Evolutionary conservation across 768 basidiomycete species (phyloP), one percentile per base, ranked within the genome.

Genomic region (Lentinula sp.): DNA sequence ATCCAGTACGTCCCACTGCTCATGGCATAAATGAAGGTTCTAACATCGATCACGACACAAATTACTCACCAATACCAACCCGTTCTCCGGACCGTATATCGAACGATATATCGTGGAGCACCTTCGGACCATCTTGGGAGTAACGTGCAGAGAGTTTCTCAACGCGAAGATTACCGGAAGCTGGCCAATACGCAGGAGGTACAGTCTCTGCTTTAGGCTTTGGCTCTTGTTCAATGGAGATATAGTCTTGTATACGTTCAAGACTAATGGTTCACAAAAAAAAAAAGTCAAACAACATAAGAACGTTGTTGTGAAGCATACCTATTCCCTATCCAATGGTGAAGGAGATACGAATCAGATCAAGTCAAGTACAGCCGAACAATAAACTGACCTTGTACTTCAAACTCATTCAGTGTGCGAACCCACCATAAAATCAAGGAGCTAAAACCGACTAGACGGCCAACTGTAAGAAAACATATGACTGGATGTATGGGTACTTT

Each of bases 141-240:
- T 85, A 85, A 13, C 76, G 69, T 33, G 84, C 83, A n/a, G 75
- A 76, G 7, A 85, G 70, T 13, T 79, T 78, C 57, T 85, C 79
- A 5, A 83, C 78, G 4, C 72, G 68, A 35, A 86, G 72, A 18
- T 76, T 70, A 2, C 85, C 85, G 10, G 79, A 80, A 6, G 82
- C 72, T 1, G 85, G 84, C 84, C 85, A 86, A 51, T 81, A 76
- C 0, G 85, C 84, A 0, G 85, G 83, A 5, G 84, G 85, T 45
- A 70, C 70, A 52, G 77, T 79, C 6, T 64, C 63, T 16, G 69
- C 59, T 0, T 72, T 71, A 0, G 74, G 64, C 43, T 66, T 61
- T 4, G 75, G 72, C 64, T 82, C 79, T 43, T 76, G 74, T 28
- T 80, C 79, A 62, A 80, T 79, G 20, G 71, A 63, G n/a, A 80